phyloP scores from a whole-genome alignment of 1,284 basidiomycete species.

The Sporisorium iseilematis-ciliati region DNA sequence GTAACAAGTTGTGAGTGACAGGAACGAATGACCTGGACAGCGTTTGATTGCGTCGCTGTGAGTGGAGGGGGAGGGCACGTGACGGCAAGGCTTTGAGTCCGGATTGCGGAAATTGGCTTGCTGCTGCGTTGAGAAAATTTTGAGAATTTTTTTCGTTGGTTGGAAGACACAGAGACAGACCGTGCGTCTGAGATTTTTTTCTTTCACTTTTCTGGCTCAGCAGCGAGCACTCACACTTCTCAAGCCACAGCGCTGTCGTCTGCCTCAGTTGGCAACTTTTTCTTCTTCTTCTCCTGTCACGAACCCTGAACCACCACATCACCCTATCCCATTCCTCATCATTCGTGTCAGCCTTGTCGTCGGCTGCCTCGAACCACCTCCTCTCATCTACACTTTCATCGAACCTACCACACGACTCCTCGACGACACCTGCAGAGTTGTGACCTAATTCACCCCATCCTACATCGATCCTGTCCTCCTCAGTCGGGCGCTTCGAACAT shows the following conservation, averaged over 20 bases:
- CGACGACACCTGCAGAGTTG: not conserved
- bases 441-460: not conserved
- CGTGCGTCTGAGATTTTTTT: slow-evolving; percentile 11
- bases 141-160: slow-evolving; percentile 34
- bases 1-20: no score
- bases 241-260: slow-evolving; percentile 1
- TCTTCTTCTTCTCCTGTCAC: not conserved
- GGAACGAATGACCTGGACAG: no score
- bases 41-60: slow-evolving; percentile 8
- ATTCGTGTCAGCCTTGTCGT: slow-evolving; percentile 5
- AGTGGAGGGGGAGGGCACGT: slow-evolving; percentile 6
- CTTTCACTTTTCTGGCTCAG: not conserved
- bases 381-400: not conserved
- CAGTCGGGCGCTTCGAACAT: slow-evolving; percentile 2
- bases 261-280: slow-evolving; percentile 1
- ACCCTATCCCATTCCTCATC: not conserved
- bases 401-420: not conserved
- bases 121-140: slow-evolving; percentile 29
- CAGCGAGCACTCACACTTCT: not conserved
- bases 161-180: slow-evolving; percentile 4
- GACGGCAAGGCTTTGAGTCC: slow-evolving; percentile 3
- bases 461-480: not conserved
- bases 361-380: slow-evolving; percentile 1
- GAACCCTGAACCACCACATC: not conserved
- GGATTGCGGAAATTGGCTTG: slow-evolving; percentile 26